Percentiles rank a stretch among this genome's conserved stretches.
phyloP scores from a whole-genome alignment of 495 filamentous ascomycete genomes.

The Symbiotaphrina buchneri region DNA sequence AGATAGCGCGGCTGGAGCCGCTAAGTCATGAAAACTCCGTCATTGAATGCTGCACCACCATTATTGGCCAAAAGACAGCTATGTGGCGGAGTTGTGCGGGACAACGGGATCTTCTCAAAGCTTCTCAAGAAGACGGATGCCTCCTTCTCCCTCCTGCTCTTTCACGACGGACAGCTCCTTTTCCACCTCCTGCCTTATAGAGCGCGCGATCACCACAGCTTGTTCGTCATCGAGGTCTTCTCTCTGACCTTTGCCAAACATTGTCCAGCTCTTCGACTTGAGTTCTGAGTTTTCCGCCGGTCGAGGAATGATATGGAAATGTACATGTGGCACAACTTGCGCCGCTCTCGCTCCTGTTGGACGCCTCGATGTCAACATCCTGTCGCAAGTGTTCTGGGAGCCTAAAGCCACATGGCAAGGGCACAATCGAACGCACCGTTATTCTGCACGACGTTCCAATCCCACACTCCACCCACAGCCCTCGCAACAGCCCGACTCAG shows the following conservation, averaged over 20 bases:
- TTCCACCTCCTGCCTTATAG: conserved; percentile 37
- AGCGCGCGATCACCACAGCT: conserved; percentile 33
- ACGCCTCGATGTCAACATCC: neutral
- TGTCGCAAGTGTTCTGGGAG: too few species aligned
- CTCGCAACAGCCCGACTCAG: conserved; percentile 46
- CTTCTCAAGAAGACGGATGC: too few species aligned
- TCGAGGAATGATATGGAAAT: conserved; percentile 81
- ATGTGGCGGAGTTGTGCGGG: too few species aligned
- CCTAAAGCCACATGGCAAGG: neutral
- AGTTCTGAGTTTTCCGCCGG: conserved; percentile 19
- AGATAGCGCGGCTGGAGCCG: too few species aligned
- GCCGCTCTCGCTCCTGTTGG: conserved; percentile 47
- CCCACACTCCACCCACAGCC: conserved; percentile 36
- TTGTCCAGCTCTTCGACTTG: conserved; percentile 40
- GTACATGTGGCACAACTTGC: conserved; percentile 77
- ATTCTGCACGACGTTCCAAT: conserved; percentile 91
- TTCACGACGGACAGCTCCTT: conserved; percentile 25
- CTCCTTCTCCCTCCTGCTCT: conserved; percentile 19
- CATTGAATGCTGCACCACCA: too few species aligned
- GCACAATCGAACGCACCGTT: conserved; percentile 33
- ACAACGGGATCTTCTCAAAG: too few species aligned
- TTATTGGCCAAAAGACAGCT: too few species aligned
- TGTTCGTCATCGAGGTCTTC: conserved; percentile 78
- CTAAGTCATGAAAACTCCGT: too few species aligned
- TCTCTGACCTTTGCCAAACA: conserved; percentile 70